A percentile compares a stretch with the other conserved stretches of the same genome.
phyloP scores from a whole-genome alignment of 306 rosid genomes.

The Hylodesmum podocarpum region DNA sequence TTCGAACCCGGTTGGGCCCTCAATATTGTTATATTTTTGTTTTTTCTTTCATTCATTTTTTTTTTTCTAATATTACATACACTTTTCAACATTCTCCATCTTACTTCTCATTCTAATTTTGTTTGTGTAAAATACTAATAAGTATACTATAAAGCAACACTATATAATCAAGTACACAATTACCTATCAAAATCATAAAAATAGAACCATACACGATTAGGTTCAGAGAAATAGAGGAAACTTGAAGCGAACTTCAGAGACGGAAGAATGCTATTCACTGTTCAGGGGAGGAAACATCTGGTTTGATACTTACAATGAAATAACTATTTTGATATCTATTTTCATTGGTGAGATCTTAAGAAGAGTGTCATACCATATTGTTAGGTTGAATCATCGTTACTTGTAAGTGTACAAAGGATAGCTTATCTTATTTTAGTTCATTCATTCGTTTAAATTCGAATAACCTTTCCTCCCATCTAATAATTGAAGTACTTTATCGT shows the following conservation, averaged over 20 bases:
- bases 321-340: not conserved
- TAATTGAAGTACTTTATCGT: not conserved
- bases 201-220: not conserved
- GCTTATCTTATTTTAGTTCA: not conserved
- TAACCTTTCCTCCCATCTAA: not conserved
- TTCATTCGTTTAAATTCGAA: not conserved
- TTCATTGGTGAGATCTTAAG: not conserved
- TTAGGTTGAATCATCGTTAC: not conserved
- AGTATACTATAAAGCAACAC: not conserved
- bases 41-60: too few relatives aligned
- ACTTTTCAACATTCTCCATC: not conserved
- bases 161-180: not conserved
- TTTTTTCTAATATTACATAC: not conserved
- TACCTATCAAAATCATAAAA: not conserved
- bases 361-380: not conserved
- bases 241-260: not conserved
- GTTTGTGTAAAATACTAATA: not conserved
- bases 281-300: not conserved
- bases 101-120: not conserved
- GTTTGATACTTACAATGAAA: not conserved
- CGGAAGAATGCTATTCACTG: not conserved
- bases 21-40: too few relatives aligned
- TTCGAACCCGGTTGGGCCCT: constrained; percentile 88
- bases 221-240: not conserved
- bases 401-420: not conserved